Percentiles rank a stretch among this genome's conserved stretches.
Evolutionary conservation across 2,329 filamentous ascomycete species (phyloP).

Genomic region (Colletotrichum viniferum): DNA sequence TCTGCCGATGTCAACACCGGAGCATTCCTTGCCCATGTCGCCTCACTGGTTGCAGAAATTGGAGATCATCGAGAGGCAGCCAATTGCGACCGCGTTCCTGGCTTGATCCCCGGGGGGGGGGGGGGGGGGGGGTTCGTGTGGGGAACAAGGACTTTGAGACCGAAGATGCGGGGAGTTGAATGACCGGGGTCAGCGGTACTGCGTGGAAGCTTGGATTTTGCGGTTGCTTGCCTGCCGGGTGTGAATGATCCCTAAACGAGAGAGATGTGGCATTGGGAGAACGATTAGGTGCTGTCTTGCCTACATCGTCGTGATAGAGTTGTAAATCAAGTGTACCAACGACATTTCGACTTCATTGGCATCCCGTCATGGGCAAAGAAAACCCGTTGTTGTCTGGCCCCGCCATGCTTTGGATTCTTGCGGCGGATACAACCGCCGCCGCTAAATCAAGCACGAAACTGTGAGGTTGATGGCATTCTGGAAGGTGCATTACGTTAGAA

Average conservation of each 20-base stretch:
- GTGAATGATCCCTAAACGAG: no score
- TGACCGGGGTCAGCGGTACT: not conserved
- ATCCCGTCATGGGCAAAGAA: no score
- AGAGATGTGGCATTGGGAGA: no score
- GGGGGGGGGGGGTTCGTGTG: not conserved
- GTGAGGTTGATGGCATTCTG: no score
- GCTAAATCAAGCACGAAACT: not conserved
- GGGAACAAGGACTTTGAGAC: not conserved
- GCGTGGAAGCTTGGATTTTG: not conserved
- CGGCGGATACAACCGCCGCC: not conserved
- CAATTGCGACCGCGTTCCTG: not conserved
- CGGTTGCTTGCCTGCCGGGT: not conserved
- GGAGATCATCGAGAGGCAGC: not conserved
- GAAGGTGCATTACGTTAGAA: accelerated
- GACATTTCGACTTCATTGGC: no score
- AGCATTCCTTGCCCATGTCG: not conserved
- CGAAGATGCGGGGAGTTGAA: not conserved
- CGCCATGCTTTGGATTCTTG: not conserved
- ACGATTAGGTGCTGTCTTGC: no score
- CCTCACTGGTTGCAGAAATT: not conserved
- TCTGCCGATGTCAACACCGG: not conserved
- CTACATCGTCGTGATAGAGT: no score
- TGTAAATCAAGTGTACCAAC: no score
- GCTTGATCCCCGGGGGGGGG: no score
- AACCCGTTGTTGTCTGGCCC: no score